phyloP scores from a whole-genome alignment of 2,329 filamentous ascomycete species.

The Ceratocystis ficicola region DNA sequence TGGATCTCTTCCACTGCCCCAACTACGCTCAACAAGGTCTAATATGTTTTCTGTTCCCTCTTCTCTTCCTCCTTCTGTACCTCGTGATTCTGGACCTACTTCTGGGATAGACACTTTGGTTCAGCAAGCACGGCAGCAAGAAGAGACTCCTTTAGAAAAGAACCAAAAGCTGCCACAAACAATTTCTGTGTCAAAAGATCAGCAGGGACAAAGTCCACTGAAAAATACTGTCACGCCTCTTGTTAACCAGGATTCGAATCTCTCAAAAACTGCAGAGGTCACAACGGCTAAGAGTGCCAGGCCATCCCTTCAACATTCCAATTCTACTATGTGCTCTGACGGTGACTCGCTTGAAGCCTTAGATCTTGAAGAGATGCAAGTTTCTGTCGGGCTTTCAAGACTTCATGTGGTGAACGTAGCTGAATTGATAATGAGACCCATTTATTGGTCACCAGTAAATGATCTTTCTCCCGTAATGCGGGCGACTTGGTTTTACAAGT shows the following conservation, averaged over 20 bases:
- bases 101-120: constrained; percentile 18
- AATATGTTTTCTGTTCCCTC: background rate
- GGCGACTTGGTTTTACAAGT: constrained; percentile 92
- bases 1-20: background rate
- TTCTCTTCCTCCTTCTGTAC: constrained; percentile 10
- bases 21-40: background rate
- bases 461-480: constrained; percentile 72
- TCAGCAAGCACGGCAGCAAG: constrained; percentile 16
- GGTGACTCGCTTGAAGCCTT: background rate
- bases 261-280: background rate
- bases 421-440: constrained; percentile 77
- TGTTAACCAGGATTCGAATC: background rate
- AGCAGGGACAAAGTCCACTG: background rate
- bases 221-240: background rate
- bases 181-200: background rate
- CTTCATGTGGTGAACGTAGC: constrained; percentile 81
- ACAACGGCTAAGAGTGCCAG: background rate
- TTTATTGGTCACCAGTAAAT: constrained; percentile 93
- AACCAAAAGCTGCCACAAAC: background rate
- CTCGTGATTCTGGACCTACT: background rate
- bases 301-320: background rate
- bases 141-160: background rate
- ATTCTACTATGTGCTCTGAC: background rate
- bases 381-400: constrained; percentile 80
- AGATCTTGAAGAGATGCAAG: constrained; percentile 32